Base-by-base conservation (phyloP, 208 protist species). In the Trypanosoma mega region DNA sequence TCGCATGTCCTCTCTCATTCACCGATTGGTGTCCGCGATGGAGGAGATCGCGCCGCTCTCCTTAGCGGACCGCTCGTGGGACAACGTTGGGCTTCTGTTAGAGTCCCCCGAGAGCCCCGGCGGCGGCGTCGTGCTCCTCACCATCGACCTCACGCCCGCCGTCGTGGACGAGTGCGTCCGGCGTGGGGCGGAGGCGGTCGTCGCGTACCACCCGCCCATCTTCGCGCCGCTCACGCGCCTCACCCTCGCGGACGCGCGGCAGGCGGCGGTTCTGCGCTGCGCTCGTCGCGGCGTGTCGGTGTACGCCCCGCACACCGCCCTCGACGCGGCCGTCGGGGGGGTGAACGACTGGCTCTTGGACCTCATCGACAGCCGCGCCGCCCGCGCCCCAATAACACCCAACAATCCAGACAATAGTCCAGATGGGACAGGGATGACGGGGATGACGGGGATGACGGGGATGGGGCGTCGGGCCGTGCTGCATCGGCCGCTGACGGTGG, bases 1-100 rank as follows among this genome's bases (percentile, higher is more conserved):
- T 20, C 16, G 20, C 16, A 66, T 72, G 57, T 36, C 52, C 6
- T 60, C 66, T 31, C 77, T 89, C 49, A 74, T 92, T 56, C 50
- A 44, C 23, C 64, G 48, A 26, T 84, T 94, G 14, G 70, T 68
- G 37, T 56, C 27, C 24, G 87, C 66, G 31, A 95, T 97, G 89
- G 68, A 68, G 31, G 60, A 82, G 51, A 82, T 96, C 41, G 93
- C 90, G 12, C 91, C 93, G 33, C 82, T 97, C 27, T 62, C 64
- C 8, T 78, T 96, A 16, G 94, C 94, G 9, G 92, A 97, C 56
- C 62, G 72, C 39, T 90, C 86, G 23, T 98, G 94, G 92, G 94
- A 98, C 64, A 97, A 97, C 63, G 94, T 98, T 23, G 94, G 94
- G 18, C 57, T 97, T 4, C 86, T 98, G n/a, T 77, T 98, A 1